Evolutionary conservation across 257 asterid genomes (phyloP), one percentile per base, ranked within the genome.

Genomic region (Solanum stenotomum): DNA sequence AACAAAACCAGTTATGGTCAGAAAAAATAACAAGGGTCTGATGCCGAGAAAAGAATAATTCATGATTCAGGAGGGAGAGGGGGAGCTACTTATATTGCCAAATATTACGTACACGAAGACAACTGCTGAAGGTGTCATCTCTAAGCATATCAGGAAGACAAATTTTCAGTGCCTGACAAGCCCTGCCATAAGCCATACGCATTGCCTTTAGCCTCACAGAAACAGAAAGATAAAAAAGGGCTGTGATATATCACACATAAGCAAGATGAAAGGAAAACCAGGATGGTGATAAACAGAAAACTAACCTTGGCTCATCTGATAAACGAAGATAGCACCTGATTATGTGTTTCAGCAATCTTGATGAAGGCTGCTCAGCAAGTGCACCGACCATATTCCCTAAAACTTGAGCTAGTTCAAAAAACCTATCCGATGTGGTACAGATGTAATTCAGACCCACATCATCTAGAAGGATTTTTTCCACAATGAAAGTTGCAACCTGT

Each of bases 401-500:
- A 34, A 84, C 90, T 71, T 65, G 90, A 49, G 81, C 87, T 71
- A 92, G 72, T 59, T 92, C 90, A 89, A 29, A 89, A 44, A 90
- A 85, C 52, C 92, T 91, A 37, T 87, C 89, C 1, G 79, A 88
- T 4, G 84, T 29, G 22, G 61, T n/a, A 86, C 93, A 89, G 38
- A 92, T 70, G 85, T 91, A 90, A 10, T 86, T 87, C 61, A 92
- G 82, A 40, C 92, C 93, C 84, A 59, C 68, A 87, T 88, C 86
- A 81, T 90, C 91, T 52, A 77, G 88, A 87, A 92, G 77, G 83
- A 91, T 71, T 49, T 81, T 90, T 72, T 87, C 89, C 90, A 92
- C 40, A 76, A 92, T 87, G 84, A 88, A 87, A 77, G 89, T 89
- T n/a, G 92, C 90, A 31, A 91, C 91, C 94, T 92, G 89, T 83